Percentiles rank a stretch among this genome's conserved stretches.
Evolutionary conservation across 371 early-diverging fungal species (phyloP).

Genomic region (Entomophthora muscae): DNA sequence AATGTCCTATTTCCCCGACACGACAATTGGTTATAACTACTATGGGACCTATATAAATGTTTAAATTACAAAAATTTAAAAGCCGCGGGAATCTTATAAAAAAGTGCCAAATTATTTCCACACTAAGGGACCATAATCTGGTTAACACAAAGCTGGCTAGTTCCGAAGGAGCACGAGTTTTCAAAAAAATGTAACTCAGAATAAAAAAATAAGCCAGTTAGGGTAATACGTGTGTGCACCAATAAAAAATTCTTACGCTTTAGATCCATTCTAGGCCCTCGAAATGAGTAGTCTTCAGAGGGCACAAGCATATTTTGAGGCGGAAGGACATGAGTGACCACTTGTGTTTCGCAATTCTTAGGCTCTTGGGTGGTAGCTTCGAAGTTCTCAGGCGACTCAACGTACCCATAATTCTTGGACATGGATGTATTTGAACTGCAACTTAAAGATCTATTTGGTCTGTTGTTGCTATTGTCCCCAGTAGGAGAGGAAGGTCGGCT

Average conservation of each 20-base stretch:
- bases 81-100: neutral
- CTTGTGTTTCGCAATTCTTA: neutral
- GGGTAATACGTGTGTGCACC: too few relatives aligned
- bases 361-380: neutral
- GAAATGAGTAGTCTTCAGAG: neutral
- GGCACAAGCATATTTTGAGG: neutral
- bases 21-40: neutral
- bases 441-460: neutral
- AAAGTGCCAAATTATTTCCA: too few relatives aligned
- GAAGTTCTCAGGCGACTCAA: neutral
- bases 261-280: neutral
- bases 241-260: neutral
- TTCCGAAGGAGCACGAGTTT: too few relatives aligned
- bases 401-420: neutral
- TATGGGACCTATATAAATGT: neutral
- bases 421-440: neutral
- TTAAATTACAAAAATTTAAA: neutral
- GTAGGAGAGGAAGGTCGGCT: neutral
- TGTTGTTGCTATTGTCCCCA: neutral
- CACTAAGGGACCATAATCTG: too few relatives aligned
- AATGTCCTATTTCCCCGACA: neutral
- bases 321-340: neutral
- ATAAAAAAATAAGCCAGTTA: too few relatives aligned
- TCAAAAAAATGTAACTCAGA: too few relatives aligned
- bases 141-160: too few relatives aligned